Conservation (phyloP, 2,329 filamentous ascomycete species). For the Aspergillus sergii region DNA sequence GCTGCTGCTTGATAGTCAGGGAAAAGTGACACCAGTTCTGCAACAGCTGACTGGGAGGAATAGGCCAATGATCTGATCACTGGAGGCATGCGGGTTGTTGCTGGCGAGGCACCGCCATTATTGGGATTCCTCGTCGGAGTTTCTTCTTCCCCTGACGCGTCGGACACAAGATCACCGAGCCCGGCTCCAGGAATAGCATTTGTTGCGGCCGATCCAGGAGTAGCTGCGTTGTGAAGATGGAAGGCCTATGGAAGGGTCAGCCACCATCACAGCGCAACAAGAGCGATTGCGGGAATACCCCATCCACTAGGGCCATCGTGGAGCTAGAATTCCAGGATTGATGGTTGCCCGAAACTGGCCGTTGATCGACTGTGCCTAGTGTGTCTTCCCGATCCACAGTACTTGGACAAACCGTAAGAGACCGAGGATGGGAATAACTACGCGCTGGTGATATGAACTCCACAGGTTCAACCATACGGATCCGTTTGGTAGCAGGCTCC, state of each 20-base stretch:
- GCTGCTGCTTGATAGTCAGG: conserved; percentile 25
- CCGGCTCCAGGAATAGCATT: conserved; percentile 22
- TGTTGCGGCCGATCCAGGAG: conserved; percentile 11
- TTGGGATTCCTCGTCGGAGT: background rate
- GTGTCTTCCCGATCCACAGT: background rate
- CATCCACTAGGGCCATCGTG: conserved; percentile 23
- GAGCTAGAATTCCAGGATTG: conserved; percentile 23
- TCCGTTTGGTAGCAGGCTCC: conserved; percentile 1
- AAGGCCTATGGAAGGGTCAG: conserved; percentile 15
- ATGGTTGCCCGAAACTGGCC: background rate
- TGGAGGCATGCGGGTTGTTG: background rate
- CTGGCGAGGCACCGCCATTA: background rate
- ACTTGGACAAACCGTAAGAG: background rate
- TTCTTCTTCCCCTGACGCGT: background rate
- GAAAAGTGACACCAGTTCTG: conserved; percentile 21
- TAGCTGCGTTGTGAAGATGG: conserved; percentile 15
- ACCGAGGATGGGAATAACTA: background rate
- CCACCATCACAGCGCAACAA: background rate
- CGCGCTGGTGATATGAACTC: background rate
- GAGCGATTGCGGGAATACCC: conserved; percentile 6
- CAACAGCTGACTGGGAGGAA: conserved; percentile 5
- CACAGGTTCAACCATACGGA: background rate
- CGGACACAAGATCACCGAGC: background rate
- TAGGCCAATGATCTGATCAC: background rate
- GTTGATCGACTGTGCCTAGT: background rate